These are phyloP conservation scores for Graphilbum fragrans DNA, from an alignment of 2,329 filamentous ascomycete genomes.

Conservation along the genomic window DNA sequence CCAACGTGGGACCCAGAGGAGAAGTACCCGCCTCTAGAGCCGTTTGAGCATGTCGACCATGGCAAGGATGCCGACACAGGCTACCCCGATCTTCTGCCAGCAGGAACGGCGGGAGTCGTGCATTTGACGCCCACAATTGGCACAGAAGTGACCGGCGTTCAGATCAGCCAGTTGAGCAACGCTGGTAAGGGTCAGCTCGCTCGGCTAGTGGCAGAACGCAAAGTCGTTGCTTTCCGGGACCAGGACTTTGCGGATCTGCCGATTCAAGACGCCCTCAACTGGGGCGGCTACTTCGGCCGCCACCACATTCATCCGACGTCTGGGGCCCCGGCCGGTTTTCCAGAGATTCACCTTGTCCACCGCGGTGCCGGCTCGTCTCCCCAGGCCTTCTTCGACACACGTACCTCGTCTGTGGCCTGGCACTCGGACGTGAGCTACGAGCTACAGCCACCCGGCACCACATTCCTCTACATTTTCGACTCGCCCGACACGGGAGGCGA, in stretches of 20 bases:
- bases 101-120: constrained; percentile 28
- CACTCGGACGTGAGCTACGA: constrained; percentile 86
- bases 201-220: constrained; percentile 54
- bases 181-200: constrained; percentile 60
- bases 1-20: constrained; percentile 49
- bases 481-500: constrained; percentile 70
- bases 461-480: constrained; percentile 78
- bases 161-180: constrained; percentile 49
- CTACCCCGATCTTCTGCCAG: constrained; percentile 49
- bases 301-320: constrained; percentile 67
- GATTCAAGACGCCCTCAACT: constrained; percentile 51
- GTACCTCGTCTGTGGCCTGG: constrained; percentile 77
- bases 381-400: constrained; percentile 47
- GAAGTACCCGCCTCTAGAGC: constrained; percentile 47
- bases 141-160: constrained; percentile 53
- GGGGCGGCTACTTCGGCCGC: constrained; percentile 43
- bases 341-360: constrained; percentile 61
- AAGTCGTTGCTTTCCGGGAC: constrained; percentile 60
- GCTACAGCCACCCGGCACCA: constrained; percentile 77
- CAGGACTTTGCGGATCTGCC: constrained; percentile 54
- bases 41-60: constrained; percentile 57
- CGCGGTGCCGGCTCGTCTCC: constrained; percentile 51
- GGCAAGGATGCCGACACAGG: constrained; percentile 54
- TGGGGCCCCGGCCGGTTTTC: constrained; percentile 55
- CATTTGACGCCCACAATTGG: constrained; percentile 58